Percentiles rank a stretch among this genome's conserved stretches.
Evolutionary conservation across 257 asterid species (phyloP).

Genomic region (Ehretia macrophylla): DNA sequence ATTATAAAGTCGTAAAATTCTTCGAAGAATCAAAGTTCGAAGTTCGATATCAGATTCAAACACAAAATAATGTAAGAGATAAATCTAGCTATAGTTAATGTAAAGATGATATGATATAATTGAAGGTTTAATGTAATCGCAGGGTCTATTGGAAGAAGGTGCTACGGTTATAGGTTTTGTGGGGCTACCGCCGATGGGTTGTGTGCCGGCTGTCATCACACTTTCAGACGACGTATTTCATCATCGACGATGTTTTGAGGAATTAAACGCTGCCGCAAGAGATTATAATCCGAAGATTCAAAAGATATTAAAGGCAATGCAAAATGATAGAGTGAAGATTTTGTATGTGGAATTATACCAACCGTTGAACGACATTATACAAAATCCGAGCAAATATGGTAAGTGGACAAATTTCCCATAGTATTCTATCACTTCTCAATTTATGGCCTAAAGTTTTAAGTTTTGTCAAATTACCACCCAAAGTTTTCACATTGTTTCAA

Average conservation of each 20-base stretch:
- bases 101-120: background rate
- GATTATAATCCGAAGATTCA: slow-evolving; percentile 52
- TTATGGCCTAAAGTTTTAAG: background rate
- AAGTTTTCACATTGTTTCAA: too few relatives aligned
- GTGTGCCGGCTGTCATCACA: slow-evolving; percentile 62
- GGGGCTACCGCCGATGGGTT: slow-evolving; percentile 78
- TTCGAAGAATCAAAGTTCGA: too few relatives aligned
- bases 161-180: slow-evolving; percentile 40
- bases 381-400: slow-evolving; percentile 48
- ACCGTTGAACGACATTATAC: slow-evolving; percentile 46
- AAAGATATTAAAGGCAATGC: slow-evolving; percentile 17
- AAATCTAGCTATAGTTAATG: too few relatives aligned
- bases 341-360: slow-evolving; percentile 37
- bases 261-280: slow-evolving; percentile 32
- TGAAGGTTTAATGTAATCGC: background rate
- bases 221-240: slow-evolving; percentile 17
- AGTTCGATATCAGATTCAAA: too few relatives aligned
- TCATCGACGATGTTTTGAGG: slow-evolving; percentile 48
- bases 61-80: too few relatives aligned
- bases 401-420: too few relatives aligned
- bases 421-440: too few relatives aligned
- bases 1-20: too few relatives aligned
- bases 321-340: slow-evolving; percentile 12
- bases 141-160: slow-evolving; percentile 52
- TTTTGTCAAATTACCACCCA: too few relatives aligned